These are phyloP conservation scores for Cladosporium austrohemisphaericum DNA, from an alignment of 2,329 filamentous ascomycete genomes.

Conservation along the genomic window DNA sequence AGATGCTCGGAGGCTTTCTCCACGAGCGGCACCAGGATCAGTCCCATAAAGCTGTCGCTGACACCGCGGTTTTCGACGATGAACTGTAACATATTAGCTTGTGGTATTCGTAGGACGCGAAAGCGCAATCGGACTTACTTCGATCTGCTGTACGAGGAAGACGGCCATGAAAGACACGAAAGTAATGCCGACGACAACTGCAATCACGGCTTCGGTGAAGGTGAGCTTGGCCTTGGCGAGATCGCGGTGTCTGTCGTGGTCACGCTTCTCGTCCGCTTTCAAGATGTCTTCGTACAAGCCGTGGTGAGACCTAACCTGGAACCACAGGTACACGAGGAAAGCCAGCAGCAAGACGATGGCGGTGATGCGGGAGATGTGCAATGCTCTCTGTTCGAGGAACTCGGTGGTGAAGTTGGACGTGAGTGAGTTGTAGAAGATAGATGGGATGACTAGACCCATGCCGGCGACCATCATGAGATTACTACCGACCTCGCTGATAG, in stretches of 20 bases:
- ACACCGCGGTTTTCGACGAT: slow-evolving; percentile 51
- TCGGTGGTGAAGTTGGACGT: slow-evolving; percentile 2
- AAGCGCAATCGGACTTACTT: slow-evolving; percentile 28
- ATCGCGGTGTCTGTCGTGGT: slow-evolving; percentile 62
- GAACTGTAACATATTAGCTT: slow-evolving; percentile 25
- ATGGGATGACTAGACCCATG: slow-evolving; percentile 46
- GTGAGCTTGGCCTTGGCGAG: slow-evolving; percentile 65
- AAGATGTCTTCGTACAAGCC: slow-evolving; percentile 74
- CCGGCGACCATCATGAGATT: slow-evolving; percentile 74
- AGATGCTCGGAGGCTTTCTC: slow-evolving; percentile 85
- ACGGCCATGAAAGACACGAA: slow-evolving; percentile 72
- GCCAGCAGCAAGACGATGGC: slow-evolving; percentile 68
- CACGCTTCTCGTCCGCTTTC: slow-evolving; percentile 64
- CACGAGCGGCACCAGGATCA: slow-evolving; percentile 76
- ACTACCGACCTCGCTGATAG: slow-evolving; percentile 74
- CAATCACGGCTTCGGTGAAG: slow-evolving; percentile 66
- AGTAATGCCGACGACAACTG: slow-evolving; percentile 60
- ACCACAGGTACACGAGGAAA: slow-evolving; percentile 61
- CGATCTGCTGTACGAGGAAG: slow-evolving; percentile 71
- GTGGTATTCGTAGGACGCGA: slow-evolving; percentile 23
- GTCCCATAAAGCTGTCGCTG: slow-evolving; percentile 58
- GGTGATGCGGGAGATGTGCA: slow-evolving; percentile 67
- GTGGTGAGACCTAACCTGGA: slow-evolving; percentile 73
- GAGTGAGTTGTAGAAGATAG: slow-evolving; percentile 51
- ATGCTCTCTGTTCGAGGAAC: slow-evolving; percentile 48